A percentile compares a stretch with the other conserved stretches of the same genome.
Conservation (phyloP, 345 rosid genomes). For the Lepidium sativum region DNA sequence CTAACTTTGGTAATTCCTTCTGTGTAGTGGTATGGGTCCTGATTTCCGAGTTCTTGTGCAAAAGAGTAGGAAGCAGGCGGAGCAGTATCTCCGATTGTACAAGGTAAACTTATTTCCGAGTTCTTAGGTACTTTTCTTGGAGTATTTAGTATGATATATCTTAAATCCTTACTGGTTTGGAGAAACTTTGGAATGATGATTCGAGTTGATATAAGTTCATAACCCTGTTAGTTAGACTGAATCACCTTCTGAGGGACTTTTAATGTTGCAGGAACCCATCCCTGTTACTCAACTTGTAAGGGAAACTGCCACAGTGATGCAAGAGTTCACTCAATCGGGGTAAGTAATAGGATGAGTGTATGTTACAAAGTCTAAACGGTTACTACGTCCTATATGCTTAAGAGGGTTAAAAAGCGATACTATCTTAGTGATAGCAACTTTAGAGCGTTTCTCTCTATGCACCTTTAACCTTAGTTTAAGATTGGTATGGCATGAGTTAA, state of each 20-base stretch:
- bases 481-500: neutral
- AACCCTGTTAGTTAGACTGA: neutral
- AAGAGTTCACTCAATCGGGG: conserved; percentile 98
- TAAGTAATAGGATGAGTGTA: conserved; percentile 18
- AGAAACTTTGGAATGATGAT: conserved; percentile 1
- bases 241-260: neutral
- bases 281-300: conserved; percentile 95
- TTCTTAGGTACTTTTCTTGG: neutral
- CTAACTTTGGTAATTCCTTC: conserved; percentile 5
- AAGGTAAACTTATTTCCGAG: conserved; percentile 34
- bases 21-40: conserved; percentile 92
- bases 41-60: conserved; percentile 91
- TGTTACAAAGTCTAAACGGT: neutral
- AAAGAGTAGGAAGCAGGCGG: conserved; percentile 96
- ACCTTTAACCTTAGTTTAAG: neutral
- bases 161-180: neutral
- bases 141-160: neutral
- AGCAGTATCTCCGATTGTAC: conserved; percentile 67
- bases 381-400: neutral
- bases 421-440: neutral
- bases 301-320: conserved; percentile 98
- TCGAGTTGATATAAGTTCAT: neutral
- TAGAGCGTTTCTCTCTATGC: neutral
- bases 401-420: neutral
- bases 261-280: conserved; percentile 64